These are phyloP conservation scores for Mucor racemosus DNA, from an alignment of 371 early-diverging fungal genomes.

Conservation along the genomic window DNA sequence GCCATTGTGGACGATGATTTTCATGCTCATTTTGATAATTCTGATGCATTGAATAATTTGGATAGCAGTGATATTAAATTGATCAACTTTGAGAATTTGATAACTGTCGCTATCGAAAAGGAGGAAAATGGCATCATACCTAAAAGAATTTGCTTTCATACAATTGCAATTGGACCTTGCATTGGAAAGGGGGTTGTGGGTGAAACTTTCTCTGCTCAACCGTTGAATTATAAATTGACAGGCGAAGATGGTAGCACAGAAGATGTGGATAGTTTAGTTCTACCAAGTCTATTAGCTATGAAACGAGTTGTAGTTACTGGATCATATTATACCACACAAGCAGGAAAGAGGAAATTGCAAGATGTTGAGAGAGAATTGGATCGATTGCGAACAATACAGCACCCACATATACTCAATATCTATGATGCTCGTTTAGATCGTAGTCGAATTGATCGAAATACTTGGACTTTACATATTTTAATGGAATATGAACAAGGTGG, in stretches of 20 bases:
- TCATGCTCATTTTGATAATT: slow-evolving; percentile 22
- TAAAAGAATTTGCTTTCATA: slow-evolving; percentile 42
- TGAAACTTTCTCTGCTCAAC: slow-evolving; percentile 47
- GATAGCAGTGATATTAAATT: slow-evolving; percentile 47
- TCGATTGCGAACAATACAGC: slow-evolving; percentile 57
- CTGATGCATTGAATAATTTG: slow-evolving; percentile 12
- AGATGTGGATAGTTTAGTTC: slow-evolving; percentile 24
- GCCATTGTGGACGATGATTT: slow-evolving; percentile 38
- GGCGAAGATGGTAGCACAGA: slow-evolving; percentile 21
- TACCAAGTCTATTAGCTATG: slow-evolving; percentile 44
- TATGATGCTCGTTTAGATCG: slow-evolving; percentile 63
- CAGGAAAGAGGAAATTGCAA: slow-evolving; percentile 64
- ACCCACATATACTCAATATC: slow-evolving; percentile 58
- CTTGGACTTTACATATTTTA: slow-evolving; percentile 62
- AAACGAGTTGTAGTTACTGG: slow-evolving; percentile 45
- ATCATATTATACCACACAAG: slow-evolving; percentile 52
- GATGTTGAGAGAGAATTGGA: slow-evolving; percentile 67
- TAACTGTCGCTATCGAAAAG: slow-evolving; percentile 51
- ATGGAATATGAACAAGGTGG: slow-evolving; percentile 58
- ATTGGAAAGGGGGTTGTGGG: slow-evolving; percentile 46
- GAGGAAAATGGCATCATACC: slow-evolving; percentile 35
- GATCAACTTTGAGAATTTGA: slow-evolving; percentile 55
- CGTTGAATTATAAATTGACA: slow-evolving; percentile 38
- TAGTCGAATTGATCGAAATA: slow-evolving; percentile 23
- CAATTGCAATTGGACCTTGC: slow-evolving; percentile 48